Evolutionary conservation across 306 rosid genomes (phyloP).

Genomic region (Quercus dentata): DNA sequence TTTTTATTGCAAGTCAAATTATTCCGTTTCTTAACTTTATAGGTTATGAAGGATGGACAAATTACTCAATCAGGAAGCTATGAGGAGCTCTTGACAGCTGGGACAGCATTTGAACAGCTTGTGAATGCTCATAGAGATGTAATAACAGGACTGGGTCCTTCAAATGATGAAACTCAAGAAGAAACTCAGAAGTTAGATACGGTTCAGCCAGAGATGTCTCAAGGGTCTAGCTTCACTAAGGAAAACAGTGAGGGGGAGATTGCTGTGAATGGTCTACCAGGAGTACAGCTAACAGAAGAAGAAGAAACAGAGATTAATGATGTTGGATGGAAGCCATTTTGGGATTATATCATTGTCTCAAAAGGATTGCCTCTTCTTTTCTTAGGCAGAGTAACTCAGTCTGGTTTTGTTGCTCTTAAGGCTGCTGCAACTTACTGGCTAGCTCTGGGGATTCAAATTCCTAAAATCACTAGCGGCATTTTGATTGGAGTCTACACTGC

Average conservation of each 20-base stretch:
- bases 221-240: too few relatives aligned
- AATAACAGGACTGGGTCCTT: slow-evolving; percentile 15
- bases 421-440: slow-evolving; percentile 27
- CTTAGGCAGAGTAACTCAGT: slow-evolving; percentile 11
- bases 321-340: too few relatives aligned
- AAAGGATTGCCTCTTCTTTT: too few relatives aligned
- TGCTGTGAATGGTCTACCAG: too few relatives aligned
- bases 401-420: slow-evolving; percentile 9
- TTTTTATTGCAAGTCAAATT: background rate
- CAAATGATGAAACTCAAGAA: too few relatives aligned
- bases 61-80: slow-evolving; percentile 67
- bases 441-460: slow-evolving; percentile 43
- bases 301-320: too few relatives aligned
- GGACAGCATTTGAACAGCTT: slow-evolving; percentile 49
- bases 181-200: too few relatives aligned
- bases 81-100: slow-evolving; percentile 45
- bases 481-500: background rate
- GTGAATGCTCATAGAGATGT: slow-evolving; percentile 52
- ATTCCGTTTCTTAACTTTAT: background rate
- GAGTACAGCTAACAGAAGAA: too few relatives aligned
- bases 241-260: too few relatives aligned
- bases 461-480: background rate
- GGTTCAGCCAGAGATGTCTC: too few relatives aligned
- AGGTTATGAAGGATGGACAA: slow-evolving; percentile 72
- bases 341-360: too few relatives aligned